Evolutionary conservation across 2,329 filamentous ascomycete species (phyloP), one percentile per base, ranked within the genome.

Genomic region (Ophiocordyceps polyrhachis-furcata): DNA sequence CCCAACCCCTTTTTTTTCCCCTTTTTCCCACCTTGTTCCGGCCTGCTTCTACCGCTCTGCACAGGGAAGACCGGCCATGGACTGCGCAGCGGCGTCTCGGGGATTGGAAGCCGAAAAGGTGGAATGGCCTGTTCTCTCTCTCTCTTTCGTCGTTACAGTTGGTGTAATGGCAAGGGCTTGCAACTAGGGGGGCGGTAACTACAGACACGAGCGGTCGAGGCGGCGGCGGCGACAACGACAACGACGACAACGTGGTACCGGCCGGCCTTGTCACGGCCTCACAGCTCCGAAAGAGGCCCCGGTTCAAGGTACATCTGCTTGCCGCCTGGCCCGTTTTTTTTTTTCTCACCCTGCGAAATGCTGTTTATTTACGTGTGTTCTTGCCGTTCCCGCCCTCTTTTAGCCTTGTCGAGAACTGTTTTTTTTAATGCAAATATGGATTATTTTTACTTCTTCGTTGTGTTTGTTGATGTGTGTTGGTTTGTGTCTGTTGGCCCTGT

Each of bases 351-450:
- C 43, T 43, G 45, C 21, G 47, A 44, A 44, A 42, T 46, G 50
- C 50, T 50, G 46, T 49, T 50, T 50, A 57, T 56, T 57, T 55
- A 56, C 48, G 13, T 42, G 29, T 45, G 14, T 45, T 38, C 40
- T 45, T 38, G 40, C 35, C 25, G 40, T 42, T 20, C 32, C 28
- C 21, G 15, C 28, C 61, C 53, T 28, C 25, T 56, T 59, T 59
- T 64, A 63, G 67, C 70, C 63, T 69, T 68, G 58, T 75, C 74
- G 64, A 73, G 66, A 64, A 67, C 67, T 25, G 23, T 73, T 74
- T 66, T 76, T 73, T 74, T 66, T 76, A 75, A 76, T 76, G 69
- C 70, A 73, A 66, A 74, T 72, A 73, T 73, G 67, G 68, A 63
- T 65, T 64, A 63, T 62, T 62, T 65, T 63, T 55, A 12, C 3